Evolutionary conservation across 192 early-diverging fungal genomes (phyloP), one percentile per base, ranked within the genome.

Genomic region (Coemansia asiatica): DNA sequence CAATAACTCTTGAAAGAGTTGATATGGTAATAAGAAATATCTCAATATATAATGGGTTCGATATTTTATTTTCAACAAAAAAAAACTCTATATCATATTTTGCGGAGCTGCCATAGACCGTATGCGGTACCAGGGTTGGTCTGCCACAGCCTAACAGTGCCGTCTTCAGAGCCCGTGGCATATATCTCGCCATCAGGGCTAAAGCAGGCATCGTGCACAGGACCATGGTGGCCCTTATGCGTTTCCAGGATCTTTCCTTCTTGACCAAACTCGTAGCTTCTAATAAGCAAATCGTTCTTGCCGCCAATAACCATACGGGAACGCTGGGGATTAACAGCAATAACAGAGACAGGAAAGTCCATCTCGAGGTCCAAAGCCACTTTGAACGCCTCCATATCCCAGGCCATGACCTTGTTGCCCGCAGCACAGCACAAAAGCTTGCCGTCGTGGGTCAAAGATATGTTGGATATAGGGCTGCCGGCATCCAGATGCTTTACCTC

Each of bases 161-260:
- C 94, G 64, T 96, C 94, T 74, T 96, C 94, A 5, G 90, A 92
- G 21, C 93, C 94, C 2, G 92, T 94, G 7, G 94, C 92, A 71
- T 96, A 96, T 19, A 96, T 68, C 54, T 93, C 89, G 31, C 94
- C 94, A 71, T 96, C 94, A 22, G 94, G 94, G 26, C 93, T 96
- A 69, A 94, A 94, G 61, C 90, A 92, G 25, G 90, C 91, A 66
- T 90, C 90, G 56, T 94, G 93, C 35, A 96, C 89, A 0, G 93
- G 89, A 6, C 94, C 94, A 64, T 94, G 93, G 69, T 96, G 94
- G 29, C 94, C 94, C 75, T 94, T 94, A 69, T 94, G 91, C 15
- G 91, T 84, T 68, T 94, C 90, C 38, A 90, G 67, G 63, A 91
- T 91, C 33, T 86, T 71, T 3, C 89, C 94, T 0, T 84, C 82